Conservation (phyloP, 352 stramenopile species). For the Phytophthora gonapodyides region DNA sequence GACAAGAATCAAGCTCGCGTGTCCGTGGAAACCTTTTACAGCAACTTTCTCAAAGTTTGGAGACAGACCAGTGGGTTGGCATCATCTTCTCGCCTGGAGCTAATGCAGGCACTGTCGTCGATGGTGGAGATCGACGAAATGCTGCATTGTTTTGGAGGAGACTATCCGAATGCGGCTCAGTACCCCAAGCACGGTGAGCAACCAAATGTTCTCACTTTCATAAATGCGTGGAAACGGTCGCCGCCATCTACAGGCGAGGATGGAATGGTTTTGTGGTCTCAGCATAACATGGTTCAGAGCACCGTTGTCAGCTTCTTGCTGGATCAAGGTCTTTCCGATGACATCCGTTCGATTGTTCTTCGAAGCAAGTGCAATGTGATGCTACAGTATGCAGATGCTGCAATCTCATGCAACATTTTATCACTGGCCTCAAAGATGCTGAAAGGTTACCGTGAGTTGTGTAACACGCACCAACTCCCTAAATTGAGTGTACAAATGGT, state of each 20-base stretch:
- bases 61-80: slow-evolving; percentile 54
- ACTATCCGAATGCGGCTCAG: slow-evolving; percentile 7
- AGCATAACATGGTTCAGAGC: slow-evolving; percentile 66
- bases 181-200: slow-evolving; percentile 12
- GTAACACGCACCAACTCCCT: slow-evolving; percentile 62
- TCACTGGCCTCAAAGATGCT: slow-evolving; percentile 75
- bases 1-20: slow-evolving; percentile 56
- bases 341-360: slow-evolving; percentile 35
- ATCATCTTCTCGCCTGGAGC: slow-evolving; percentile 48
- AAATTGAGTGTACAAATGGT: slow-evolving; percentile 83
- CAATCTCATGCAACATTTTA: slow-evolving; percentile 70
- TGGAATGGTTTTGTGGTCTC: slow-evolving; percentile 61
- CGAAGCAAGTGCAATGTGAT: slow-evolving; percentile 48
- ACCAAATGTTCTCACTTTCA: slow-evolving; percentile 32
- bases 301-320: slow-evolving; percentile 40
- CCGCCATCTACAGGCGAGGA: slow-evolving; percentile 55
- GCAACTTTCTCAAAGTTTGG: slow-evolving; percentile 58
- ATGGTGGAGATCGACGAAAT: slow-evolving; percentile 68
- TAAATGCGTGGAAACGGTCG: slow-evolving; percentile 43
- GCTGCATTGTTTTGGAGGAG: slow-evolving; percentile 25
- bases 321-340: slow-evolving; percentile 36
- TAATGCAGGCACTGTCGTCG: slow-evolving; percentile 70
- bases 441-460: slow-evolving; percentile 77
- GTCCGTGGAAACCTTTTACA: slow-evolving; percentile 67
- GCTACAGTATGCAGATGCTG: slow-evolving; percentile 70